A percentile compares a stretch with the other conserved stretches of the same genome.
These are phyloP conservation scores for Verticillium nonalfalfae DNA, from an alignment of 2,329 filamentous ascomycete genomes.

Conservation along the genomic window DNA sequence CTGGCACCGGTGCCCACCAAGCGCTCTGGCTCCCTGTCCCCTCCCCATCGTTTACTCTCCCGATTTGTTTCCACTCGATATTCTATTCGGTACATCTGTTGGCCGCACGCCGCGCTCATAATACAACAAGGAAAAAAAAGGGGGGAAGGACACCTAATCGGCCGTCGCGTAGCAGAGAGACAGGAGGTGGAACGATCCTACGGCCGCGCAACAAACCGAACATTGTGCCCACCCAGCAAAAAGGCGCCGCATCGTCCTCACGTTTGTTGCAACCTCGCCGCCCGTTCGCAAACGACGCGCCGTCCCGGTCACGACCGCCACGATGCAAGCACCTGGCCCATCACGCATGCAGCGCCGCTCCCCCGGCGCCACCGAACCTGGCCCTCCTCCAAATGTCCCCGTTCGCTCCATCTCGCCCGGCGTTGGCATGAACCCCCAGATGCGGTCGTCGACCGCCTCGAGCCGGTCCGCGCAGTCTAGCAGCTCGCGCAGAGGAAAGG, in stretches of 20 bases:
- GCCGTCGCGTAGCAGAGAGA: background rate
- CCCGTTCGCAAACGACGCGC: background rate
- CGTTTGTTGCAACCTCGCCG: background rate
- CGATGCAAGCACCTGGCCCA: constrained; percentile 45
- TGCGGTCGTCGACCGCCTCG: constrained; percentile 61
- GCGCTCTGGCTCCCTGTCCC: background rate
- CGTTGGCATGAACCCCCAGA: constrained; percentile 38
- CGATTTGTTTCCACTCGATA: background rate
- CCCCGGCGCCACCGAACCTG: constrained; percentile 51
- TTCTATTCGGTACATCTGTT: background rate
- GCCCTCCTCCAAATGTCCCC: constrained; percentile 49
- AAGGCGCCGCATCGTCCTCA: background rate
- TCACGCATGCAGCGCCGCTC: constrained; percentile 56
- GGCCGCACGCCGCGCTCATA: background rate
- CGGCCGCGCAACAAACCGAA: background rate
- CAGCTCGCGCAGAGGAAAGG: constrained; percentile 47
- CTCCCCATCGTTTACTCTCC: background rate
- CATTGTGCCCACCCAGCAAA: background rate
- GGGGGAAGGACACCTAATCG: background rate
- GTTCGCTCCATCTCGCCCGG: constrained; percentile 55
- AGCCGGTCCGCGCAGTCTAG: constrained; percentile 46
- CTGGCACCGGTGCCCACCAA: background rate
- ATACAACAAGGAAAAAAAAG: background rate
- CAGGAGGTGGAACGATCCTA: background rate
- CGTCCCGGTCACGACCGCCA: constrained; percentile 1